Evolutionary conservation across 805 yeast genomes (phyloP).

Genomic region (Lipomyces spencermartinsiae): DNA sequence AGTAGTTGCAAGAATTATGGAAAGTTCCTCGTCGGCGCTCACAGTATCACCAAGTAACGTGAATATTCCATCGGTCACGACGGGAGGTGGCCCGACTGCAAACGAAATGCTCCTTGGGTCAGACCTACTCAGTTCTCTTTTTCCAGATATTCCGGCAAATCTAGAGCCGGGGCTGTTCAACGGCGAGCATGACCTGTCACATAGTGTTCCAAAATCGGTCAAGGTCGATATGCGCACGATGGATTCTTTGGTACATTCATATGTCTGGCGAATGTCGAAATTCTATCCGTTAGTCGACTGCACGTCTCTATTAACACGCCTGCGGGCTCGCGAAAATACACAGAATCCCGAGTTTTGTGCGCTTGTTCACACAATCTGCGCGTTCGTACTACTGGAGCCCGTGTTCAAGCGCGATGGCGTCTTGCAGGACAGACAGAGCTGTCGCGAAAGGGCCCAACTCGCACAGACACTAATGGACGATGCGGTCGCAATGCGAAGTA

Average conservation of each 20-base stretch:
- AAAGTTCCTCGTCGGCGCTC: background rate
- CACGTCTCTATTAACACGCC: slow-evolving; percentile 12
- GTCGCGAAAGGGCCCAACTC: slow-evolving; percentile 12
- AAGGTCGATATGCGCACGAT: slow-evolving; percentile 2
- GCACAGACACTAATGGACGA: slow-evolving; percentile 11
- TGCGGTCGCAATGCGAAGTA: slow-evolving; percentile 12
- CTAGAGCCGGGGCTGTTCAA: slow-evolving; percentile 3
- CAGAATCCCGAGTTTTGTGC: slow-evolving; percentile 12
- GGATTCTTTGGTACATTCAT: background rate
- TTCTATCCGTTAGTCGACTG: slow-evolving; percentile 10
- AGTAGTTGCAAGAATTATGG: background rate
- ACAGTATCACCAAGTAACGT: background rate
- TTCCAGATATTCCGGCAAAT: slow-evolving; percentile 1
- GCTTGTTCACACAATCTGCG: slow-evolving; percentile 18
- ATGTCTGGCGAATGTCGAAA: slow-evolving; percentile 8
- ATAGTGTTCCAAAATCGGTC: background rate
- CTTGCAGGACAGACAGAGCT: slow-evolving; percentile 4
- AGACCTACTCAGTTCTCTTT: slow-evolving; percentile 7
- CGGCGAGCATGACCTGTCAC: slow-evolving; percentile 9
- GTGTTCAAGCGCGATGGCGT: slow-evolving; percentile 3
- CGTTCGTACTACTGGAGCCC: slow-evolving; percentile 18
- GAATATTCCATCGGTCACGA: slow-evolving; percentile 9
- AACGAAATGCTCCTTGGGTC: background rate
- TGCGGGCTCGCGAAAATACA: slow-evolving; percentile 8
- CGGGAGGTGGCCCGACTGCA: slow-evolving; percentile 4